Percentiles rank a stretch among this genome's conserved stretches.
Evolutionary conservation across 495 filamentous ascomycete genomes (phyloP).

Genomic region (Echria macrotheca): DNA sequence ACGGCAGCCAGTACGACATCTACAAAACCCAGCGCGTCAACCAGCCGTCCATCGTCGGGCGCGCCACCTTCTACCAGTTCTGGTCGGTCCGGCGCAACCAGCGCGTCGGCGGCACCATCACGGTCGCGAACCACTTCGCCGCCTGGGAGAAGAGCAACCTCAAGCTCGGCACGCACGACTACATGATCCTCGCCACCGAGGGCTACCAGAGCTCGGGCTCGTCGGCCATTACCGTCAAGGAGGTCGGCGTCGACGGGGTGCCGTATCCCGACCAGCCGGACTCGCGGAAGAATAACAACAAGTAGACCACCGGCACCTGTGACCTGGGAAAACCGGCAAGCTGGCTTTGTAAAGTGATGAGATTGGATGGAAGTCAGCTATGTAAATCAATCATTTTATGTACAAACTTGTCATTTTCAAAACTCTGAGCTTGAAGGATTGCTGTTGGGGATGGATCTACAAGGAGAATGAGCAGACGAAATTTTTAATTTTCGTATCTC

Average conservation of each 20-base stretch:
- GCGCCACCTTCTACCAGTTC: conserved; percentile 53
- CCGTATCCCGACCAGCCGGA: conserved; percentile 9
- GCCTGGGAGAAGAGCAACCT: conserved; percentile 1
- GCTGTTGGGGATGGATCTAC: no score
- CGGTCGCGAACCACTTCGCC: conserved; percentile 44
- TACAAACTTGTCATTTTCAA: no score
- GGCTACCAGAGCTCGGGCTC: conserved; percentile 52
- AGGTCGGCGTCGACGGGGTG: neutral
- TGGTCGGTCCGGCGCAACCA: conserved; percentile 46
- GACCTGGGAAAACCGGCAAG: no score
- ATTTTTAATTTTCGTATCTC: no score
- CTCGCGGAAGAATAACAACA: neutral
- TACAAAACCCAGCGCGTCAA: conserved; percentile 54
- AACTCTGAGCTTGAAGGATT: no score
- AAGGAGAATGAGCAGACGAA: no score
- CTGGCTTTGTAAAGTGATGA: no score
- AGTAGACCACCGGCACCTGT: no score
- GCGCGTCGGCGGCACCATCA: conserved; percentile 42
- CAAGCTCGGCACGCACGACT: conserved; percentile 50
- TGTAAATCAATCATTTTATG: no score
- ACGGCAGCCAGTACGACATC: conserved; percentile 62
- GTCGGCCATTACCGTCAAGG: conserved; percentile 43
- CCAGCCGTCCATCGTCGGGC: conserved; percentile 52
- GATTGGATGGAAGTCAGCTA: no score
- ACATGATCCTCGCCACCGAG: conserved; percentile 56